These are phyloP conservation scores for Ormosia semicastrata DNA, from an alignment of 306 rosid genomes.

Conservation along the genomic window DNA sequence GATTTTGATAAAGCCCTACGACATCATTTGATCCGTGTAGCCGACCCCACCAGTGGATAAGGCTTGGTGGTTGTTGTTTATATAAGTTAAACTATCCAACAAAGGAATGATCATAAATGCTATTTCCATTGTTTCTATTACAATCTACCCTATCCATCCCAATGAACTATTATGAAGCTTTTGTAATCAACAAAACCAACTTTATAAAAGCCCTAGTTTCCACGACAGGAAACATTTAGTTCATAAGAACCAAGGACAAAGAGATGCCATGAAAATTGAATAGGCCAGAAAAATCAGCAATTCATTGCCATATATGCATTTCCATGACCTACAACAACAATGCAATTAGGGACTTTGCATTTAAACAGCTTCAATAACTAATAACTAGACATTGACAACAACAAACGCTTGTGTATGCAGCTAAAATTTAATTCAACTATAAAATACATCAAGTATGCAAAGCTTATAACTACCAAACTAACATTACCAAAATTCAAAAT, in stretches of 20 bases:
- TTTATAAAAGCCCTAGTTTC: neutral
- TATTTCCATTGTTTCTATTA: constrained; percentile 18
- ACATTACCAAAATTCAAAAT: constrained; percentile 11
- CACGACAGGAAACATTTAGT: constrained; percentile 2
- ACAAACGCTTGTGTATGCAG: constrained; percentile 9
- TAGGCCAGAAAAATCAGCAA: neutral
- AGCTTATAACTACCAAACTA: neutral
- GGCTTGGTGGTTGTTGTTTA: neutral
- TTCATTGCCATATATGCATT: neutral
- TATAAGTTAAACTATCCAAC: neutral
- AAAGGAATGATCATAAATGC: constrained; percentile 5
- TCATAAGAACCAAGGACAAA: constrained; percentile 9
- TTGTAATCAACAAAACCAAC: neutral
- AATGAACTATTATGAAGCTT: constrained; percentile 2
- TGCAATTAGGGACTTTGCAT: neutral
- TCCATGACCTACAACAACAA: constrained; percentile 19
- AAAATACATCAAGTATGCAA: constrained; percentile 19
- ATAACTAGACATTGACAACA: neutral
- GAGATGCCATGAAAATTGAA: neutral
- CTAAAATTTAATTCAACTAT: constrained; percentile 23
- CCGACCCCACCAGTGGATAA: neutral
- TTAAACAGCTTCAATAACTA: constrained; percentile 17
- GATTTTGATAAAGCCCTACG: neutral
- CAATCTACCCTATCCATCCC: constrained; percentile 8
- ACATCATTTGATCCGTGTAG: neutral